Conservation (phyloP, 495 filamentous ascomycete species). For the Talaromyces wortmannii region DNA sequence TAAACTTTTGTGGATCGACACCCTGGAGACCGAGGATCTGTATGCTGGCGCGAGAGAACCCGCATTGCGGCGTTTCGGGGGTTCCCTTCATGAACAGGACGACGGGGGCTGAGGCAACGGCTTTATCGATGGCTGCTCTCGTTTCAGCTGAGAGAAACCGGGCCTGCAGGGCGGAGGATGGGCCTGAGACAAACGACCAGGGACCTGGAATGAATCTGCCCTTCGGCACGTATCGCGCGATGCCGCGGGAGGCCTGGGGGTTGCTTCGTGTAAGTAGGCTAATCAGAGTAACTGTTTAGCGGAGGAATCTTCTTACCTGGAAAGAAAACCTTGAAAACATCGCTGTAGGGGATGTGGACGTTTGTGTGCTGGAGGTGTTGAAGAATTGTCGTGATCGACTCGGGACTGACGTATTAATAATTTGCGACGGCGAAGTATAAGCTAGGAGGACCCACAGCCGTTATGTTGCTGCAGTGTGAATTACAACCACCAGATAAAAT, state of each 20-base stretch:
- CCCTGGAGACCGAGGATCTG: slow-evolving; percentile 93
- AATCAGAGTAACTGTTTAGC: background rate
- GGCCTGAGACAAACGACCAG: slow-evolving; percentile 1
- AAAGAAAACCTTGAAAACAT: background rate
- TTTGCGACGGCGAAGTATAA: no score
- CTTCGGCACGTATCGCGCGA: background rate
- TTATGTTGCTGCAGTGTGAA: no score
- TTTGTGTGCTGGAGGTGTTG: no score
- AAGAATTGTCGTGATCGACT: background rate
- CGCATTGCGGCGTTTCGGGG: slow-evolving; percentile 94
- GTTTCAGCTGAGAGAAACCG: slow-evolving; percentile 63
- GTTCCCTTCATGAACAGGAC: slow-evolving; percentile 99
- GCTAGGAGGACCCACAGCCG: no score
- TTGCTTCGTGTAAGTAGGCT: background rate
- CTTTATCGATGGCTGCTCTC: slow-evolving; percentile 76
- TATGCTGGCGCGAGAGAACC: slow-evolving; percentile 91
- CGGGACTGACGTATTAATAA: no score
- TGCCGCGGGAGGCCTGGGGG: background rate
- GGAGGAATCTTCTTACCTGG: background rate
- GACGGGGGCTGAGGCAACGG: slow-evolving; percentile 75
- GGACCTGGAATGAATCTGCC: background rate
- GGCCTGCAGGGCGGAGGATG: background rate
- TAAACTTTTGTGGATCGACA: slow-evolving; percentile 93
- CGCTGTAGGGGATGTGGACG: background rate
- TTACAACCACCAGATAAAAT: no score